Evolutionary conservation across 768 basidiomycete genomes (phyloP).

Genomic region (Tricholoma bakamatsutake): DNA sequence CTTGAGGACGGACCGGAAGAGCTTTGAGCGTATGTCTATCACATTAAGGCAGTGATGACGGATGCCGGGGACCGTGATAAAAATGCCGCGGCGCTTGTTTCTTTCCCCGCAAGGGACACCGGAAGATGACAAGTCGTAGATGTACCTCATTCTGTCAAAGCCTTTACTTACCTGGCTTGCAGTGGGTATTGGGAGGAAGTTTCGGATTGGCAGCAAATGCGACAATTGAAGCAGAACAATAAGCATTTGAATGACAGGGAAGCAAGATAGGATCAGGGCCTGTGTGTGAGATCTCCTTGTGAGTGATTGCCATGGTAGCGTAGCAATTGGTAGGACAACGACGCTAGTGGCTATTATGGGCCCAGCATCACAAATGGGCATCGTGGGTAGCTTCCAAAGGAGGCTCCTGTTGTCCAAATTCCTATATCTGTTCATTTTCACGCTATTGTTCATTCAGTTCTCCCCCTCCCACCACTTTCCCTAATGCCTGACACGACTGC

Average conservation of each 20-base stretch:
- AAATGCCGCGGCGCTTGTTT: too few species aligned
- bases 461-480: constrained; percentile 9
- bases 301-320: constrained; percentile 3
- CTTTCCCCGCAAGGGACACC: too few species aligned
- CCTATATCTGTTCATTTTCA: constrained; percentile 7
- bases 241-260: too few species aligned
- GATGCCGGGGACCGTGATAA: too few species aligned
- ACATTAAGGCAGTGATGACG: too few species aligned
- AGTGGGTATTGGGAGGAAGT: background rate
- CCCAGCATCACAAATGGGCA: constrained; percentile 1
- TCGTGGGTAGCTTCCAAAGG: constrained; percentile 15
- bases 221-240: too few species aligned
- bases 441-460: constrained; percentile 16
- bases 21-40: too few species aligned
- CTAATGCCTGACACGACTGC: constrained; percentile 24
- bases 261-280: background rate
- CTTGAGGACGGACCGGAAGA: background rate
- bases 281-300: too few species aligned
- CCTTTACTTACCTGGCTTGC: too few species aligned
- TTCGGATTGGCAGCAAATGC: background rate
- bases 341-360: constrained; percentile 2
- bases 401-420: constrained; percentile 15
- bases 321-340: background rate
- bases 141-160: too few species aligned
- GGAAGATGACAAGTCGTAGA: too few species aligned